Conservation (phyloP, 2,329 filamentous ascomycete genomes). For the Fusarium sp. region DNA sequence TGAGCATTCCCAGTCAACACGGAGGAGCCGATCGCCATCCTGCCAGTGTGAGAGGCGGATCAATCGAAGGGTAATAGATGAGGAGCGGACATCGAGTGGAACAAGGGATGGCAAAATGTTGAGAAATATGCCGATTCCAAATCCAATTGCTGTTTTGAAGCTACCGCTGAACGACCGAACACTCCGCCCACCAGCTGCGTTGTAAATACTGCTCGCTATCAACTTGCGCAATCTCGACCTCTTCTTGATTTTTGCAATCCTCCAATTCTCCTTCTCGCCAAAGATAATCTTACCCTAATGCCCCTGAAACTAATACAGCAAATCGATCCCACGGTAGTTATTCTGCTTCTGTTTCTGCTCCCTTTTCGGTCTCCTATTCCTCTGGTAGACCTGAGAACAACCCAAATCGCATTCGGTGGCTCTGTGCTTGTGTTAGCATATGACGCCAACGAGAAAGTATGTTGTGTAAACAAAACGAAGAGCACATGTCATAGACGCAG, state of each 20-base stretch:
- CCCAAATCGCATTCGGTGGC: conserved; percentile 81
- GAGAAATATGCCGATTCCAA: conserved; percentile 40
- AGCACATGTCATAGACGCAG: neutral
- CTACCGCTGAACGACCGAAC: conserved; percentile 46
- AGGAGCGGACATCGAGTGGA: neutral
- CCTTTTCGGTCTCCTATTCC: conserved; percentile 52
- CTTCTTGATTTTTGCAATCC: conserved; percentile 38
- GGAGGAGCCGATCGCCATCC: neutral
- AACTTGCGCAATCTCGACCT: conserved; percentile 44
- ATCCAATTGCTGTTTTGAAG: conserved; percentile 48
- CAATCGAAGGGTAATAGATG: neutral
- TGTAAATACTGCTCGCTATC: conserved; percentile 51
- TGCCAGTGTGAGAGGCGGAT: neutral
- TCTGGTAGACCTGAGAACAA: conserved; percentile 77
- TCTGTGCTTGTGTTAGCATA: conserved; percentile 59
- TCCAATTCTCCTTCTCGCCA: conserved; percentile 38
- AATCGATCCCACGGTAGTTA: conserved; percentile 27
- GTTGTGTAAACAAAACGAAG: neutral
- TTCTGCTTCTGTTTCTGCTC: conserved; percentile 3
- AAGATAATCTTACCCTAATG: conserved; percentile 41
- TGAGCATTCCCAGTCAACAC: conserved; percentile 6
- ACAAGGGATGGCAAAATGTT: conserved; percentile 3
- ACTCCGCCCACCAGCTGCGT: conserved; percentile 44
- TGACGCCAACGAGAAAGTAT: neutral
- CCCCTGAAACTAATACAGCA: conserved; percentile 41